A percentile compares a stretch with the other conserved stretches of the same genome.
phyloP scores from a whole-genome alignment of 805 yeast genomes.

The Wickerhamomyces mucosus region DNA sequence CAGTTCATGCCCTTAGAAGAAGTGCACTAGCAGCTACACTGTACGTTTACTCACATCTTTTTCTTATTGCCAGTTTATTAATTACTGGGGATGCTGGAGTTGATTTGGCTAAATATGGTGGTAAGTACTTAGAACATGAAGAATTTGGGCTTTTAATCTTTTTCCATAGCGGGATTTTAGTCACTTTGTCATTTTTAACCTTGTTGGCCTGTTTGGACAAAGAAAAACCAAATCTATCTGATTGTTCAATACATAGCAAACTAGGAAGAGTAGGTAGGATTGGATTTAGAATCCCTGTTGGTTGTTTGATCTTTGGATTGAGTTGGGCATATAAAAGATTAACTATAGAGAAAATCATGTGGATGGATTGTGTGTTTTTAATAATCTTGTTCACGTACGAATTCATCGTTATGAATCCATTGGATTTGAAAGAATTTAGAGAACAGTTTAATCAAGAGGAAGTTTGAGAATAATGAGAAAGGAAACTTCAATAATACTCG shows the following conservation, averaged over 20 bases:
- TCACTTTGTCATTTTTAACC: slow-evolving; percentile 30
- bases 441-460: too few relatives aligned
- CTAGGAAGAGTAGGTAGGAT: slow-evolving; percentile 22
- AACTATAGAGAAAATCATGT: slow-evolving; percentile 30
- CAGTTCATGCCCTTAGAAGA: slow-evolving; percentile 46
- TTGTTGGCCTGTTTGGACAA: slow-evolving; percentile 35
- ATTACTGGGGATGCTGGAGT: slow-evolving; percentile 54
- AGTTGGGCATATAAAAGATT: slow-evolving; percentile 32
- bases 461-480: too few relatives aligned
- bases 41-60: slow-evolving; percentile 41
- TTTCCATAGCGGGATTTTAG: slow-evolving; percentile 44
- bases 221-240: slow-evolving; percentile 29
- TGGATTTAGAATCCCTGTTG: slow-evolving; percentile 32
- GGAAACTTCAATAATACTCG: too few relatives aligned
- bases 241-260: slow-evolving; percentile 24
- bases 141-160: slow-evolving; percentile 36
- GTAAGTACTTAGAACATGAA: slow-evolving; percentile 15
- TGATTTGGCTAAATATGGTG: slow-evolving; percentile 29
- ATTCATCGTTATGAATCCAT: slow-evolving; percentile 22
- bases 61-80: slow-evolving; percentile 40
- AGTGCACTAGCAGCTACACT: slow-evolving; percentile 33
- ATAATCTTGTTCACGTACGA: slow-evolving; percentile 29
- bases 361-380: slow-evolving; percentile 30
- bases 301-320: slow-evolving; percentile 28
- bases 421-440: neutral